These are phyloP conservation scores for Neurospora sp. DNA, from an alignment of 495 filamentous ascomycete species.

Conservation along the genomic window DNA sequence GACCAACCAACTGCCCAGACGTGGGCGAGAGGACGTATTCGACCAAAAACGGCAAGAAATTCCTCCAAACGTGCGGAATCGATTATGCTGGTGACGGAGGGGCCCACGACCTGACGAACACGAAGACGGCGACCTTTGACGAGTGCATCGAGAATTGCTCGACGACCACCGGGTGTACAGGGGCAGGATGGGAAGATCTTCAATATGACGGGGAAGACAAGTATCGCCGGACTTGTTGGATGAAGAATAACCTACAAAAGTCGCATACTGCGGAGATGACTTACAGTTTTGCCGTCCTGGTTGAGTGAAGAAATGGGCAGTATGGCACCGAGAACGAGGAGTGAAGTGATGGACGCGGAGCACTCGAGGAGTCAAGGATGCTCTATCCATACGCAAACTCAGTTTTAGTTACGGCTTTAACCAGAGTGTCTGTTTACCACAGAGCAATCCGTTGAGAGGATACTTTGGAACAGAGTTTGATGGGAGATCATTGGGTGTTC, in stretches of 20 bases:
- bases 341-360: not conserved
- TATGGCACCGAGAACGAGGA: not conserved
- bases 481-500: not conserved
- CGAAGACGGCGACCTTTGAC: constrained; percentile 5
- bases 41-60: constrained; percentile 6
- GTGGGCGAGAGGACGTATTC: constrained; percentile 2
- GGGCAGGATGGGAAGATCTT: constrained; percentile 12
- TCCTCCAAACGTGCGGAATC: constrained; percentile 11
- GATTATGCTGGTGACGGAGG: constrained; percentile 12
- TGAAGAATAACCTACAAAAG: constrained; percentile 12
- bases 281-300: constrained; percentile 12
- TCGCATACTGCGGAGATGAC: constrained; percentile 6
- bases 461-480: not conserved
- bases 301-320: not conserved
- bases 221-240: constrained; percentile 7
- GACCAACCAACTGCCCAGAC: constrained; percentile 3
- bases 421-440: not conserved
- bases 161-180: constrained; percentile 3
- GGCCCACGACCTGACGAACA: constrained; percentile 7
- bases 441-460: not conserved
- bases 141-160: constrained; percentile 14
- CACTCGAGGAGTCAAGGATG: not conserved
- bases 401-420: not conserved
- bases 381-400: not conserved
- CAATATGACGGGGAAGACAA: not conserved